Evolutionary conservation across 2,329 filamentous ascomycete species (phyloP).

Genomic region (Amylocarpus encephaloides): DNA sequence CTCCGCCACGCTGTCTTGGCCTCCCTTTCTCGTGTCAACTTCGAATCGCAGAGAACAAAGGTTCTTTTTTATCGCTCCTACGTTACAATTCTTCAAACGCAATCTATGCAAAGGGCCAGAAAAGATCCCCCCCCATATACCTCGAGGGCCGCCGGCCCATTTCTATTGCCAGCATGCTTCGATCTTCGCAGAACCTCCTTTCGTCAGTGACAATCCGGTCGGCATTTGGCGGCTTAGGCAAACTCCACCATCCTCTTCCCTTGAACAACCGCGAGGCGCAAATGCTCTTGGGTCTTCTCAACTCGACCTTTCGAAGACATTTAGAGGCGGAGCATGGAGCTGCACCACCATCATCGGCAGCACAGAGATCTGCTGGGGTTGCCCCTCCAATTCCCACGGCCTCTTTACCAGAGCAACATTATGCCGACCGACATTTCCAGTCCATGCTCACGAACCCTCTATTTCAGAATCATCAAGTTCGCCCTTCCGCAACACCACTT

Average conservation of each 20-base stretch:
- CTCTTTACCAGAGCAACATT: conserved; percentile 11
- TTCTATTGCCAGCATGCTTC: conserved; percentile 38
- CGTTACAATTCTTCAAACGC: too few relatives aligned
- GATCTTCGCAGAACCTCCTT: conserved; percentile 40
- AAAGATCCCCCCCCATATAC: neutral
- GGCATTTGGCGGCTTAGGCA: conserved; percentile 29
- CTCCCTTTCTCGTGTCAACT: too few relatives aligned
- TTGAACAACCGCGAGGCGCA: conserved; percentile 51
- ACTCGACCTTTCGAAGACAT: conserved; percentile 55
- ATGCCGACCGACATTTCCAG: conserved; percentile 40
- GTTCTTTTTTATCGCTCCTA: too few relatives aligned
- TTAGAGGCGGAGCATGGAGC: conserved; percentile 49
- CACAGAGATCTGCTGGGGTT: neutral
- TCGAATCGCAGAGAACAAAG: too few relatives aligned
- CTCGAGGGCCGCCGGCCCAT: conserved; percentile 2
- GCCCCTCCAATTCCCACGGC: neutral
- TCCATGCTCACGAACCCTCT: conserved; percentile 46
- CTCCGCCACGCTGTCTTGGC: too few relatives aligned
- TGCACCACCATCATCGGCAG: neutral
- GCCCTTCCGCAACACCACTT: conserved; percentile 2
- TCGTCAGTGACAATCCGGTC: conserved; percentile 37
- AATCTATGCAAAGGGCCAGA: too few relatives aligned
- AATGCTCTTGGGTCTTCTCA: conserved; percentile 53
- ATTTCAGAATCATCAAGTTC: conserved; percentile 26
- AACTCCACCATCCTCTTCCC: conserved; percentile 44